These are phyloP conservation scores for Thecaphora thlaspeos DNA, from an alignment of 1,284 basidiomycete species.

Conservation along the genomic window DNA sequence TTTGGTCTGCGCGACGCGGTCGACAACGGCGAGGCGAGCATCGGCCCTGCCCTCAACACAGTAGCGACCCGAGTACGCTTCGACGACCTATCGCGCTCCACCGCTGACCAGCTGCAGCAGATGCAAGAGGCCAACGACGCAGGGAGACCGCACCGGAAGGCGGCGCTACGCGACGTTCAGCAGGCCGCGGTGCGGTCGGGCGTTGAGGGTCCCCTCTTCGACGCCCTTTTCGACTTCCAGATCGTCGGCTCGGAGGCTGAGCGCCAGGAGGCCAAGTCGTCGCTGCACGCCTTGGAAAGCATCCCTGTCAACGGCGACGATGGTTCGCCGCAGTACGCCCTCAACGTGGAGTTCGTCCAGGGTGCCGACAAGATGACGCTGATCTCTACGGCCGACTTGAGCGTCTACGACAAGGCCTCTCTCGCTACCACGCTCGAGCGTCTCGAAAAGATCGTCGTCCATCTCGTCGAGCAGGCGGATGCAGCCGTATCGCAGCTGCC, in stretches of 20 bases:
- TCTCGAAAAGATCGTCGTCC: constrained; percentile 25
- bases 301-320: constrained; percentile 5
- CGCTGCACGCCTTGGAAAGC: constrained; percentile 1
- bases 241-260: constrained; percentile 8
- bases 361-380: constrained; percentile 22
- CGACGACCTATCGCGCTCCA: constrained; percentile 6
- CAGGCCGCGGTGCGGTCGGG: constrained; percentile 4
- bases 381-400: constrained; percentile 29
- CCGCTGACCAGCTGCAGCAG: constrained; percentile 8
- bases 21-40: constrained; percentile 33
- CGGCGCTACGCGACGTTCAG: constrained; percentile 43
- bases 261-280: constrained; percentile 1
- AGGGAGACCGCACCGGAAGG: constrained; percentile 39
- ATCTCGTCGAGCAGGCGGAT: constrained; percentile 1
- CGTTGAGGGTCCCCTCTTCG: constrained; percentile 25
- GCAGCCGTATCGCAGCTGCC: constrained; percentile 10
- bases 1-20: constrained; percentile 40
- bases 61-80: constrained; percentile 39
- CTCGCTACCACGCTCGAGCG: constrained; percentile 13
- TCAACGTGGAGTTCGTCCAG: constrained; percentile 46
- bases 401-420: constrained; percentile 9
- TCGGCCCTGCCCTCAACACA: constrained; percentile 53
- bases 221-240: constrained; percentile 52
- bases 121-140: constrained; percentile 38
- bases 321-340: constrained; percentile 35